Conservation (phyloP, 2,329 filamentous ascomycete species). For the Chrysosporium keratinophilum region DNA sequence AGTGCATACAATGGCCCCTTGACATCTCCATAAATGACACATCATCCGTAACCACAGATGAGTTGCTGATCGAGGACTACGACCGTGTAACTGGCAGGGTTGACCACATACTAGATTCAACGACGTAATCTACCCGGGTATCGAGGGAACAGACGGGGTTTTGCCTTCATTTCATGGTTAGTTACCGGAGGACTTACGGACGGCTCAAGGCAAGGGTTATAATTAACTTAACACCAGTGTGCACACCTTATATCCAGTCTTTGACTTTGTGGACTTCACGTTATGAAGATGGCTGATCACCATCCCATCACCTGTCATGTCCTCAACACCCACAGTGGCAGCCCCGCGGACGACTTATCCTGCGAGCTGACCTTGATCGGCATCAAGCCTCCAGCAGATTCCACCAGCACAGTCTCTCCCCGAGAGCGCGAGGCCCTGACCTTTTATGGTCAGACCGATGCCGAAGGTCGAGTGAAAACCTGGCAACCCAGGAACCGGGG, state of each 20-base stretch:
- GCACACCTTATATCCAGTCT: too few relatives aligned
- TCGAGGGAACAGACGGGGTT: too few relatives aligned
- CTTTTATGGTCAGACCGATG: slow-evolving; percentile 35
- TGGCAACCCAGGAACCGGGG: slow-evolving; percentile 27
- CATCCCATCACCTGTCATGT: slow-evolving; percentile 43
- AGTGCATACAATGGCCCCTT: neutral
- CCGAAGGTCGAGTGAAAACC: slow-evolving; percentile 38
- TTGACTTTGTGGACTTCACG: too few relatives aligned
- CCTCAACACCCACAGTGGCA: slow-evolving; percentile 41
- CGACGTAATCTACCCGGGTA: too few relatives aligned
- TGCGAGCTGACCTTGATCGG: slow-evolving; percentile 48
- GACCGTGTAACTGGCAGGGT: too few relatives aligned
- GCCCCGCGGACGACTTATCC: slow-evolving; percentile 37
- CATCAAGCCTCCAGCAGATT: slow-evolving; percentile 31
- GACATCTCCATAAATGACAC: neutral
- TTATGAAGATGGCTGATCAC: slow-evolving; percentile 19
- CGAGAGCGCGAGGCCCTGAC: slow-evolving; percentile 18
- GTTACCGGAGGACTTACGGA: too few relatives aligned
- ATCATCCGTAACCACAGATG: too few relatives aligned
- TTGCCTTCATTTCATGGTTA: too few relatives aligned
- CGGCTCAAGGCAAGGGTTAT: too few relatives aligned
- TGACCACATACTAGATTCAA: too few relatives aligned
- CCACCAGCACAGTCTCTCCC: neutral
- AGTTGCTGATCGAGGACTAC: neutral
- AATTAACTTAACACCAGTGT: too few relatives aligned